Percentiles rank a stretch among this genome's conserved stretches.
These are phyloP conservation scores for Dictyostelium brefeldianum DNA, from an alignment of 78 protist genomes.

Conservation along the genomic window DNA sequence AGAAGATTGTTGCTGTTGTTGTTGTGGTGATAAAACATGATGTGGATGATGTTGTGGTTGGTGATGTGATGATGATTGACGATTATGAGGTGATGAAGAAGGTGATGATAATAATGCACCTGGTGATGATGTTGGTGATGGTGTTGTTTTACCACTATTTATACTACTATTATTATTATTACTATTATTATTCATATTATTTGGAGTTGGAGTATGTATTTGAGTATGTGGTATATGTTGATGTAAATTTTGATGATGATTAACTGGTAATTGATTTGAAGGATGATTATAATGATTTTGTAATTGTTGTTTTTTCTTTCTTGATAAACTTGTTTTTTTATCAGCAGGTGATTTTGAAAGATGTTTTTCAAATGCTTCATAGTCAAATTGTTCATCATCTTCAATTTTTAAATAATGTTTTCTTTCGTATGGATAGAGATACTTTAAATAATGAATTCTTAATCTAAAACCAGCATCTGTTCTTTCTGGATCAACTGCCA, in stretches of 20 bases:
- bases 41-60: slow-evolving; percentile 1
- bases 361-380: slow-evolving; percentile 70
- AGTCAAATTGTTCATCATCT: slow-evolving; percentile 70
- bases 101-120: background rate
- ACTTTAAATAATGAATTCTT: slow-evolving; percentile 75
- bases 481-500: slow-evolving; percentile 77
- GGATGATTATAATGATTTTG: slow-evolving; percentile 15
- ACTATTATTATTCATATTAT: background rate
- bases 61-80: background rate
- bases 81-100: slow-evolving; percentile 2
- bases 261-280: background rate
- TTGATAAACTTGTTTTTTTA: slow-evolving; percentile 23
- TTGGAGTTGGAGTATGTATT: background rate
- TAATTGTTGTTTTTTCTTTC: slow-evolving; percentile 58
- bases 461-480: slow-evolving; percentile 83
- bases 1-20: too few species aligned
- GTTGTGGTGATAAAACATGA: too few species aligned
- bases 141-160: background rate
- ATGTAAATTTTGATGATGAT: slow-evolving; percentile 10
- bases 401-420: slow-evolving; percentile 52
- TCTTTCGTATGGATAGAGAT: slow-evolving; percentile 74
- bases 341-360: slow-evolving; percentile 72
- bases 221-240: slow-evolving; percentile 11
- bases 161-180: background rate
- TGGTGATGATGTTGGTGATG: slow-evolving; percentile 9